These are phyloP conservation scores for Exidia glandulosa DNA, from an alignment of 768 basidiomycete genomes.

Conservation along the genomic window DNA sequence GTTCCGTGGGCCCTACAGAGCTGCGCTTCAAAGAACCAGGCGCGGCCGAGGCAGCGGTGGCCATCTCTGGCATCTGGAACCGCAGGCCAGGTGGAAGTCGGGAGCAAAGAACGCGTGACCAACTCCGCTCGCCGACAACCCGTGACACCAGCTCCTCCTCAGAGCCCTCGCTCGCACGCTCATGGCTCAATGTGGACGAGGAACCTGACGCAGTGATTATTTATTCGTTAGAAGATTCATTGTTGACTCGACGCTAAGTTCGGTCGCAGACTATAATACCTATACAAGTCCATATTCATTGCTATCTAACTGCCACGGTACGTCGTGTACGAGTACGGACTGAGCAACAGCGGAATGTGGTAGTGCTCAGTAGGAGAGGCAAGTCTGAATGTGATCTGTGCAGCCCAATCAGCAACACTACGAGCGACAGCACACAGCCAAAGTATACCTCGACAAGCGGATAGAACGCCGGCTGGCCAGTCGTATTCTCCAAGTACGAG, in stretches of 20 bases:
- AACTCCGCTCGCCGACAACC: too few species aligned
- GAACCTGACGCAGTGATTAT: too few species aligned
- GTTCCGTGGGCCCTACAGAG: not conserved
- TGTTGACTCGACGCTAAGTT: not conserved
- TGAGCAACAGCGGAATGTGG: slow-evolving; percentile 86
- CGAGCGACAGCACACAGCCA: not conserved
- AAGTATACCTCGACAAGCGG: slow-evolving; percentile 73
- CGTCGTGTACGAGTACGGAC: slow-evolving; percentile 85
- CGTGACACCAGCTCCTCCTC: too few species aligned
- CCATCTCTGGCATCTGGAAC: too few species aligned
- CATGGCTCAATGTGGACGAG: too few species aligned
- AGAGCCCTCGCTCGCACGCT: too few species aligned
- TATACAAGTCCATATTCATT: not conserved
- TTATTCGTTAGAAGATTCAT: not conserved
- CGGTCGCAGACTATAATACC: not conserved
- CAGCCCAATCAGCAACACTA: not conserved
- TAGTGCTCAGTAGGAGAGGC: slow-evolving; percentile 69
- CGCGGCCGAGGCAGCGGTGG: too few species aligned
- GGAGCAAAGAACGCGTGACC: too few species aligned
- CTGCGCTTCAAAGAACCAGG: too few species aligned
- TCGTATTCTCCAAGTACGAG: slow-evolving; percentile 56
- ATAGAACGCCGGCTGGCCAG: slow-evolving; percentile 64
- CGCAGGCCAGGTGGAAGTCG: too few species aligned
- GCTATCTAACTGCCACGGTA: slow-evolving; percentile 69
- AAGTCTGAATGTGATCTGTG: slow-evolving; percentile 69